These are phyloP conservation scores for Chionographis japonica DNA, from an alignment of 106 monocot species.

Conservation along the genomic window DNA sequence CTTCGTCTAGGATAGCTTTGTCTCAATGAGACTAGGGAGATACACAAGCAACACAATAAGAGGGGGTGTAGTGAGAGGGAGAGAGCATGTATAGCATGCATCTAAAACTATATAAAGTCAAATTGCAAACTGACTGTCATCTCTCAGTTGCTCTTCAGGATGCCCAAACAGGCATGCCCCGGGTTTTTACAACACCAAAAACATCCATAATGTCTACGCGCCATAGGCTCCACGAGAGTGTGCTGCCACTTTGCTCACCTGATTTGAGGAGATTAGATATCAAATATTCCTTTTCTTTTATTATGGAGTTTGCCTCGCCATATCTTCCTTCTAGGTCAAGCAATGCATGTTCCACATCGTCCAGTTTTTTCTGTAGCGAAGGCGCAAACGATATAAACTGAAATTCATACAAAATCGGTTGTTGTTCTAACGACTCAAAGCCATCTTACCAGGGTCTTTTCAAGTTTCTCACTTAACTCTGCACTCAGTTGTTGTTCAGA, in stretches of 20 bases:
- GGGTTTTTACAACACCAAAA: too few species aligned
- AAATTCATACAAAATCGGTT: not conserved
- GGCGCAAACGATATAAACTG: not conserved
- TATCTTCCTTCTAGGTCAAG: constrained; percentile 48
- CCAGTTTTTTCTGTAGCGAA: constrained; percentile 42
- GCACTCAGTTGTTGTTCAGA: constrained; percentile 41
- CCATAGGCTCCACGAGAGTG: not conserved
- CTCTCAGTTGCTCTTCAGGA: too few species aligned
- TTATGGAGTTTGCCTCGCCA: constrained; percentile 45
- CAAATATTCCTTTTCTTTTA: constrained; percentile 67
- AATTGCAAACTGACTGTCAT: too few species aligned
- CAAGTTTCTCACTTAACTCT: constrained; percentile 55
- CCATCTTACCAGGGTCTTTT: constrained; percentile 46
- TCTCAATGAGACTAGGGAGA: too few species aligned
- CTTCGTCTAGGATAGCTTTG: too few species aligned
- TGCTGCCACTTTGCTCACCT: constrained; percentile 25
- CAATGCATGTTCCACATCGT: constrained; percentile 34
- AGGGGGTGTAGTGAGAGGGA: too few species aligned
- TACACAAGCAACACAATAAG: too few species aligned
- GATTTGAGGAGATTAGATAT: constrained; percentile 63
- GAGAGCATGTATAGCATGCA: too few species aligned
- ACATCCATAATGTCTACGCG: not conserved
- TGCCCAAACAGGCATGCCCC: too few species aligned
- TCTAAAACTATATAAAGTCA: too few species aligned
- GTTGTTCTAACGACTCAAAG: not conserved